Percentiles rank a stretch among this genome's conserved stretches.
phyloP scores from a whole-genome alignment of 179 eudicot genomes.

The Gypsophila paniculata region DNA sequence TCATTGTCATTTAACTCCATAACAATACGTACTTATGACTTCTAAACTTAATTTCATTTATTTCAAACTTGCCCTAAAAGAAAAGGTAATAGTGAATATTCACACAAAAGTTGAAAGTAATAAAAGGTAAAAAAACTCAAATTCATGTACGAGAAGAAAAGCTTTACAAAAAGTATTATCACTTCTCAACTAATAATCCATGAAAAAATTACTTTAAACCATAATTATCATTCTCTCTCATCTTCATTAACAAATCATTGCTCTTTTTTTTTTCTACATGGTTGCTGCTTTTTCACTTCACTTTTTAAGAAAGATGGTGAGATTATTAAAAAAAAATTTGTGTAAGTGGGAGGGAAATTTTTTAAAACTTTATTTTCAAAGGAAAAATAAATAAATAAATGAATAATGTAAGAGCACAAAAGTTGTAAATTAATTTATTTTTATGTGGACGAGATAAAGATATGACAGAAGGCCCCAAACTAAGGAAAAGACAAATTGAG shows the following conservation, averaged over 20 bases:
- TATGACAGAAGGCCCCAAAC: conserved; percentile 46
- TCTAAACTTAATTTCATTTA: no score
- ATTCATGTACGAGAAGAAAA: conserved; percentile 20
- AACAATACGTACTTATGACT: no score
- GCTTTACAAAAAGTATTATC: conserved; percentile 17
- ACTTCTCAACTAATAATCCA: conserved; percentile 7
- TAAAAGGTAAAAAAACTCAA: conserved; percentile 17
- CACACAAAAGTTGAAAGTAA: conserved; percentile 17
- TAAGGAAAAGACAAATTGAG: conserved; percentile 37
- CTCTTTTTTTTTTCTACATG: conserved; percentile 22
- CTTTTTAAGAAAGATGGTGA: conserved; percentile 32
- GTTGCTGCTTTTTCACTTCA: conserved; percentile 29
- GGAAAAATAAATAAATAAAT: neutral
- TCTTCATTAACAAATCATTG: conserved; percentile 42
- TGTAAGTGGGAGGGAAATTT: conserved; percentile 13
- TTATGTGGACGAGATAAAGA: conserved; percentile 30
- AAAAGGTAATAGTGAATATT: conserved; percentile 35
- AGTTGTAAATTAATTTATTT: conserved; percentile 24
- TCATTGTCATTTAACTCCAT: no score
- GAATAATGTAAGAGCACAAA: neutral
- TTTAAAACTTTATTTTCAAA: conserved; percentile 15
- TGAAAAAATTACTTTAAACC: conserved; percentile 1
- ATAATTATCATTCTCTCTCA: conserved; percentile 4
- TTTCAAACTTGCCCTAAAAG: no score
- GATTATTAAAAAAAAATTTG: conserved; percentile 26